Evolutionary conservation across 305 asterid genomes (phyloP).

Genomic region (Solanum hybrid): DNA sequence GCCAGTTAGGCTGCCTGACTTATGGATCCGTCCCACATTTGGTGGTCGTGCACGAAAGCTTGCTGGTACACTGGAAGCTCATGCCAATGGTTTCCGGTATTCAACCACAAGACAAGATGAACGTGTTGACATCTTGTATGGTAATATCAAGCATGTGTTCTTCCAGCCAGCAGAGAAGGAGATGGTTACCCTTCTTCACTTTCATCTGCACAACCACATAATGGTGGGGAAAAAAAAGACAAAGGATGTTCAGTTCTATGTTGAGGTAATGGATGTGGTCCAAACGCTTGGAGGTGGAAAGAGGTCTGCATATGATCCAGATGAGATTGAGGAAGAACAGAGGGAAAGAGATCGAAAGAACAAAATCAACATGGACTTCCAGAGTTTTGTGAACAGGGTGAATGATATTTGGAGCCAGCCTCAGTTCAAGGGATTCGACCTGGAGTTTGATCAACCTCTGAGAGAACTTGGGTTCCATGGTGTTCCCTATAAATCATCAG

Average conservation of each 20-base stretch:
- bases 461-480: conserved; percentile 82
- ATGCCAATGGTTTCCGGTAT: conserved; percentile 64
- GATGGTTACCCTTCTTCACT: conserved; percentile 79
- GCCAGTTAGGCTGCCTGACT: conserved; percentile 53
- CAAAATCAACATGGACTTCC: conserved; percentile 68
- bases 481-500: conserved; percentile 62
- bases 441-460: conserved; percentile 82
- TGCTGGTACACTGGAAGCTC: conserved; percentile 67
- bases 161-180: conserved; percentile 89
- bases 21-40: conserved; percentile 77
- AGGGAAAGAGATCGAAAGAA: conserved; percentile 76
- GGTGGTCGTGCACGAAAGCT: conserved; percentile 69
- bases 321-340: conserved; percentile 91
- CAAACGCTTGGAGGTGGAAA: conserved; percentile 67
- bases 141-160: conserved; percentile 65
- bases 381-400: conserved; percentile 61
- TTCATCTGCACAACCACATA: conserved; percentile 74
- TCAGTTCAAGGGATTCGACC: conserved; percentile 43
- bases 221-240: conserved; percentile 85
- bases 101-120: conserved; percentile 60
- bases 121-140: conserved; percentile 64
- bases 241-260: conserved; percentile 73
- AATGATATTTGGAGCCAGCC: conserved; percentile 73
- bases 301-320: conserved; percentile 78
- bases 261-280: conserved; percentile 80